A percentile compares a stretch with the other conserved stretches of the same genome.
Evolutionary conservation across 2,329 filamentous ascomycete species (phyloP).

Genomic region (Fragosphaeria purpurea): DNA sequence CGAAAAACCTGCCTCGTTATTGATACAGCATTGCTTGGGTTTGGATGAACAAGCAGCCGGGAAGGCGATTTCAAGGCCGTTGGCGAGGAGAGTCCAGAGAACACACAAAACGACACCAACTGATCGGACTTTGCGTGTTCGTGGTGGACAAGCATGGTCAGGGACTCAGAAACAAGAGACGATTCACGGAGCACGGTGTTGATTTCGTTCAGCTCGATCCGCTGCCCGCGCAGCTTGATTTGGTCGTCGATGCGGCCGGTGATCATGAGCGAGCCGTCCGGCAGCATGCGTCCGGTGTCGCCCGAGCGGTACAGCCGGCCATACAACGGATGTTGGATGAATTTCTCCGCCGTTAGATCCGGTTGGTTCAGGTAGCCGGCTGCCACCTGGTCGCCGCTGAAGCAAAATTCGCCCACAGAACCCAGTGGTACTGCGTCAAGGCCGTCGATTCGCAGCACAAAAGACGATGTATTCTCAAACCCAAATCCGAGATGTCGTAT

Average conservation of each 20-base stretch:
- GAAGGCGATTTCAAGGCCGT: conserved; percentile 19
- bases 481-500: conserved; percentile 68
- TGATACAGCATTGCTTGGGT: no score
- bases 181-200: conserved; percentile 49
- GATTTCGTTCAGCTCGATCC: conserved; percentile 71
- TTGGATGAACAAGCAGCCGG: conserved; percentile 19
- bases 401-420: conserved; percentile 73
- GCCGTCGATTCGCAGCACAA: conserved; percentile 43
- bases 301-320: conserved; percentile 75
- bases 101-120: conserved; percentile 60
- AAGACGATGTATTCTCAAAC: conserved; percentile 65
- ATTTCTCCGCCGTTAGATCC: conserved; percentile 52
- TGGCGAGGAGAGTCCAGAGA: not conserved
- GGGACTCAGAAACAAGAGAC: conserved; percentile 46
- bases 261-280: conserved; percentile 66
- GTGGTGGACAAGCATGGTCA: conserved; percentile 47
- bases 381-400: conserved; percentile 74
- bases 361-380: conserved; percentile 62
- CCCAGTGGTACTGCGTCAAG: conserved; percentile 54
- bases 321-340: conserved; percentile 56
- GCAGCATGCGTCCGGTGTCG: conserved; percentile 69
- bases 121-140: conserved; percentile 33
- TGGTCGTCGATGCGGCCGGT: conserved; percentile 67
- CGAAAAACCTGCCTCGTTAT: conserved; percentile 36
- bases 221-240: conserved; percentile 70